These are phyloP conservation scores for Xylariomycetidae sp. DNA, from an alignment of 2,329 filamentous ascomycete genomes.

Conservation along the genomic window DNA sequence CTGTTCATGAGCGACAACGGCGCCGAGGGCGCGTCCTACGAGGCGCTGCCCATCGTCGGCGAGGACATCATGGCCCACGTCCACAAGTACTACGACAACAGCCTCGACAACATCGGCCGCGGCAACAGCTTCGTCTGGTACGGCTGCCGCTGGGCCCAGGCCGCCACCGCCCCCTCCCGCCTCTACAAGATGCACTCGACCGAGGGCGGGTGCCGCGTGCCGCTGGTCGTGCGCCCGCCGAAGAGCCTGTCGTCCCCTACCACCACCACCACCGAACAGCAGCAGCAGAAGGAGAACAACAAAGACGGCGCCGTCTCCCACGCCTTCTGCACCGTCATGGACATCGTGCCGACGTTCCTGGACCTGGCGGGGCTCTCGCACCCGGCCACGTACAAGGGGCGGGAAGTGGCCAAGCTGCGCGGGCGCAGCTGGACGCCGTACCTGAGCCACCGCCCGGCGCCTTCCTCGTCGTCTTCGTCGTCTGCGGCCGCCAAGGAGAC, in stretches of 20 bases:
- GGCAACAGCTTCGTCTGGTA: constrained; percentile 47
- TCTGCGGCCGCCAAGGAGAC: neutral
- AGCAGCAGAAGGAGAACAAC: constrained; percentile 2
- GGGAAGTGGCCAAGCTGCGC: constrained; percentile 11
- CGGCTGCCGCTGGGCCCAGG: constrained; percentile 43
- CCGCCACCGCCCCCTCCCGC: constrained; percentile 8
- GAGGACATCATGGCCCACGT: constrained; percentile 15
- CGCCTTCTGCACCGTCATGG: constrained; percentile 48
- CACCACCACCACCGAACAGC: neutral
- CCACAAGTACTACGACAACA: constrained; percentile 11
- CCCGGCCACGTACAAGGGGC: constrained; percentile 13
- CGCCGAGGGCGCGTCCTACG: constrained; percentile 20
- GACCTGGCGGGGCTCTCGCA: constrained; percentile 40
- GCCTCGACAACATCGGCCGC: constrained; percentile 47
- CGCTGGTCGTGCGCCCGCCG: constrained; percentile 30
- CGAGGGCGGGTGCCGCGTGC: constrained; percentile 46
- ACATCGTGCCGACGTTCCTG: constrained; percentile 42
- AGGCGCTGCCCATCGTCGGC: constrained; percentile 16
- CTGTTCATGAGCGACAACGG: constrained; percentile 49
- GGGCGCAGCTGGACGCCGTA: constrained; percentile 15
- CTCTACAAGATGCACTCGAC: constrained; percentile 31
- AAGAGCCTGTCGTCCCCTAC: neutral
- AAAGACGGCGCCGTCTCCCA: constrained; percentile 31
- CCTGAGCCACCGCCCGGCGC: constrained; percentile 14
- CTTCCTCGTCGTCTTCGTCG: constrained; percentile 7